Percentiles rank a stretch among this genome's conserved stretches.
Conservation (phyloP, 2,329 filamentous ascomycete species). For the Xylaria sp. region DNA sequence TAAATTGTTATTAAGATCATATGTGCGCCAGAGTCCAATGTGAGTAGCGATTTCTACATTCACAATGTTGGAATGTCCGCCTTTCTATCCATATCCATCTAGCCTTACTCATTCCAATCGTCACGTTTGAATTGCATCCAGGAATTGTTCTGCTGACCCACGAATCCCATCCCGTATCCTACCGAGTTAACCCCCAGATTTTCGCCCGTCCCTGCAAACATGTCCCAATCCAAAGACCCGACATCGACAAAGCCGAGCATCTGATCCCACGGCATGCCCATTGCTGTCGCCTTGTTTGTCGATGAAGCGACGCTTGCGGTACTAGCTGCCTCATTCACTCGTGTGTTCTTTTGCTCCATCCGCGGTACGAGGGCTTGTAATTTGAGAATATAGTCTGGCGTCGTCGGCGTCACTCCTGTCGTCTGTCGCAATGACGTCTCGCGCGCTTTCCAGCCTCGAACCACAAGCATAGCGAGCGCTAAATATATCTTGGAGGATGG, state of each 20-base stretch:
- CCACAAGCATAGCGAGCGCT: conserved; percentile 58
- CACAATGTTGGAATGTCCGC: background rate
- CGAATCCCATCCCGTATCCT: conserved; percentile 38
- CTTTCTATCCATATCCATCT: conserved; percentile 2
- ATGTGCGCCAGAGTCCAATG: conserved; percentile 1
- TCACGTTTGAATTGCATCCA: conserved; percentile 31
- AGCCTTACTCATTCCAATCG: background rate
- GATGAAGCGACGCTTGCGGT: conserved; percentile 18
- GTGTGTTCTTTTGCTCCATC: conserved; percentile 50
- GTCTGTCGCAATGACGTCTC: conserved; percentile 54
- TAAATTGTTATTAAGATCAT: background rate
- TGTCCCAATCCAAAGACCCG: conserved; percentile 47
- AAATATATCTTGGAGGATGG: conserved; percentile 57
- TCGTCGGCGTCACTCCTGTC: conserved; percentile 53
- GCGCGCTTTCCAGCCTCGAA: conserved; percentile 65
- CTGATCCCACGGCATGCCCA: conserved; percentile 49
- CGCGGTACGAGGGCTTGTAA: conserved; percentile 57
- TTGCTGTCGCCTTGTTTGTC: conserved; percentile 18
- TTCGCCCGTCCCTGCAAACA: conserved; percentile 42
- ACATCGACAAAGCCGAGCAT: conserved; percentile 48
- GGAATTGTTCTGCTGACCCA: conserved; percentile 29
- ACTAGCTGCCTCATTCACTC: conserved; percentile 39
- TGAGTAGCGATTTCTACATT: conserved; percentile 32
- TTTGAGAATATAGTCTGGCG: conserved; percentile 58
- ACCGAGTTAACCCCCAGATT: conserved; percentile 25